Evolutionary conservation across 176 grass and related monocot species (phyloP).

Genomic region (Avena eriantha): DNA sequence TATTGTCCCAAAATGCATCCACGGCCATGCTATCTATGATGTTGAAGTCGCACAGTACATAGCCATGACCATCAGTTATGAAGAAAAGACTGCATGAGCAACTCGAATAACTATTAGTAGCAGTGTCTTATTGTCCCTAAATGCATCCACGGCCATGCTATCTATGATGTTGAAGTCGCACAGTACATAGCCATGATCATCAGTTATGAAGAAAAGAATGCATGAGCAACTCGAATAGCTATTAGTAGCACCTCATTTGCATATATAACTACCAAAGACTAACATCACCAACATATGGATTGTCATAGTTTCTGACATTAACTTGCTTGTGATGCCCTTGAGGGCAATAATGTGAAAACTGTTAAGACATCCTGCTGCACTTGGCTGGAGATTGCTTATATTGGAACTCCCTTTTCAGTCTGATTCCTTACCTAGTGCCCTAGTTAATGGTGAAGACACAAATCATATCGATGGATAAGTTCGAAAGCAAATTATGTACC

Average conservation of each 20-base stretch:
- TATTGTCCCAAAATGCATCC: conserved; percentile 21
- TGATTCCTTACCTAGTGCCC: too few species aligned
- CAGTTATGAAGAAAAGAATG: conserved; percentile 44
- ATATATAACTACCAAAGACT: conserved; percentile 10
- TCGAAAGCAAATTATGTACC: not conserved
- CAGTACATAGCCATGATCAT: conserved; percentile 19
- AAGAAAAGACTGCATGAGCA: conserved; percentile 35
- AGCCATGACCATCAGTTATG: conserved; percentile 27
- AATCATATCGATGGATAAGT: not conserved
- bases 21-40: not conserved
- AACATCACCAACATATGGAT: conserved; percentile 20
- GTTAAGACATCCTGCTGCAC: not conserved
- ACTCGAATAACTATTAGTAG: not conserved
- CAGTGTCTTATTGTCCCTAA: not conserved
- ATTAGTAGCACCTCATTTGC: not conserved
- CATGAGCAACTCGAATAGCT: not conserved
- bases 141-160: too few species aligned
- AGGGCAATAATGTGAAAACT: not conserved
- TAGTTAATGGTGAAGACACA: conserved; percentile 5
- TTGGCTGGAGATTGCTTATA: not conserved
- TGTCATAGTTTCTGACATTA: not conserved
- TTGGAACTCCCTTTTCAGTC: not conserved
- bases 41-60: conserved; percentile 23
- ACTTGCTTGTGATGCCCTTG: conserved; percentile 27
- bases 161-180: too few species aligned